Percentiles rank a stretch among this genome's conserved stretches.
These are phyloP conservation scores for Xylariaceae sp. DNA, from an alignment of 2,329 filamentous ascomycete species.

Conservation along the genomic window DNA sequence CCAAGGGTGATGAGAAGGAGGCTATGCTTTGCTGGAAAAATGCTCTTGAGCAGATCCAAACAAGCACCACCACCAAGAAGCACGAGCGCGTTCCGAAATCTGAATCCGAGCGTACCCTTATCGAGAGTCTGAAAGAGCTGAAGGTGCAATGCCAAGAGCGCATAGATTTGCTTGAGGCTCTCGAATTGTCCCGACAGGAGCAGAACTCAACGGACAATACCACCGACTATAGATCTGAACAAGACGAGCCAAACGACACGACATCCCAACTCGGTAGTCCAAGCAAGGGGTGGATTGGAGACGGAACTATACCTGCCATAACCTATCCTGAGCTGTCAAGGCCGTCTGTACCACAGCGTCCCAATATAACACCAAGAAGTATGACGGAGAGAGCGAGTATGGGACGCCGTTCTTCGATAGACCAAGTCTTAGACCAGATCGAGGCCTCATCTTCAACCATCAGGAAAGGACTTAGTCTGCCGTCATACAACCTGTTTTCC, in stretches of 20 bases:
- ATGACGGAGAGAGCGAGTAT: slow-evolving; percentile 46
- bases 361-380: slow-evolving; percentile 49
- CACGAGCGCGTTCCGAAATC: slow-evolving; percentile 65
- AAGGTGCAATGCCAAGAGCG: slow-evolving; percentile 91
- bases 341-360: slow-evolving; percentile 54
- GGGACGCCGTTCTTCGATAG: slow-evolving; percentile 30
- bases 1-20: slow-evolving; percentile 82
- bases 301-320: slow-evolving; percentile 75
- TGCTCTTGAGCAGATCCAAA: slow-evolving; percentile 82
- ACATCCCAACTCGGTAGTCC: slow-evolving; percentile 19
- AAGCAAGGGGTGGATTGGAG: slow-evolving; percentile 63
- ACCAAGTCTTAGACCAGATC: slow-evolving; percentile 23
- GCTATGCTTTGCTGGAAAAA: slow-evolving; percentile 85
- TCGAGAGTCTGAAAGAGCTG: slow-evolving; percentile 74
- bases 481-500: slow-evolving; percentile 32
- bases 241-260: slow-evolving; percentile 15
- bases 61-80: slow-evolving; percentile 73
- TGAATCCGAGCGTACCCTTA: slow-evolving; percentile 77
- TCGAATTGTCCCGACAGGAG: slow-evolving; percentile 60
- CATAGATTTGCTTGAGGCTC: slow-evolving; percentile 78
- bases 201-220: slow-evolving; percentile 27
- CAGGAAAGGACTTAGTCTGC: slow-evolving; percentile 24
- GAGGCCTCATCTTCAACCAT: slow-evolving; percentile 26
- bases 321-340: slow-evolving; percentile 77
- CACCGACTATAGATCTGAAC: slow-evolving; percentile 16